Evolutionary conservation across 2,329 filamentous ascomycete genomes (phyloP).

Genomic region (Colletotrichum siamense): DNA sequence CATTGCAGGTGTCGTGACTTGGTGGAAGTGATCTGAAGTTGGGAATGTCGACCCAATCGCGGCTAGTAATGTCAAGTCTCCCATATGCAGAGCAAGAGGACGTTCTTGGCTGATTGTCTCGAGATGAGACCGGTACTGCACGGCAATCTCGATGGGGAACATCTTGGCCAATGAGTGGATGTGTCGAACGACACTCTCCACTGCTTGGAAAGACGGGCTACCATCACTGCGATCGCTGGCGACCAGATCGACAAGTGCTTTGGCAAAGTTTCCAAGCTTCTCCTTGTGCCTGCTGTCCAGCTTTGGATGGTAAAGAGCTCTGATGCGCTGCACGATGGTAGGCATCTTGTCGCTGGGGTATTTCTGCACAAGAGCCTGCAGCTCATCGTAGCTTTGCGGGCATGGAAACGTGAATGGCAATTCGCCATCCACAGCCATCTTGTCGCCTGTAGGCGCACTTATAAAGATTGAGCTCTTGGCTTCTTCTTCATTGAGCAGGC

Average conservation of each 20-base stretch:
- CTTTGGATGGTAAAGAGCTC: conserved; percentile 90
- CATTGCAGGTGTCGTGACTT: conserved; percentile 89
- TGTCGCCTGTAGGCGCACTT: conserved; percentile 17
- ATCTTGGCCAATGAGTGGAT: conserved; percentile 91
- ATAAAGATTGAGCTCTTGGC: conserved; percentile 57
- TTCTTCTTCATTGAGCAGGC: conserved; percentile 66
- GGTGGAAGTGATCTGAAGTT: conserved; percentile 96
- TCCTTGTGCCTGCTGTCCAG: conserved; percentile 85
- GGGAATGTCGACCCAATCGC: conserved; percentile 87
- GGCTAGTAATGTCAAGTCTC: conserved; percentile 83
- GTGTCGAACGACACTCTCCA: conserved; percentile 86
- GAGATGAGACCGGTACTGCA: conserved; percentile 78
- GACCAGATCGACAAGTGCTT: conserved; percentile 68
- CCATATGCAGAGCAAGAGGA: conserved; percentile 60
- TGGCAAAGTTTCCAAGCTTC: conserved; percentile 74
- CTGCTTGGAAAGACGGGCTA: conserved; percentile 64
- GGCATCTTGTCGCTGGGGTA: conserved; percentile 72
- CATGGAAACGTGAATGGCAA: conserved; percentile 88
- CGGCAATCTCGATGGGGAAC: conserved; percentile 79
- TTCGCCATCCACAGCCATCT: conserved; percentile 48
- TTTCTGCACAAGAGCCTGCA: conserved; percentile 69
- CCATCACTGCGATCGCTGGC: conserved; percentile 41
- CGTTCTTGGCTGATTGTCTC: conserved; percentile 55
- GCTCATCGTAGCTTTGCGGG: conserved; percentile 77
- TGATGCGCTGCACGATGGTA: conserved; percentile 84